Evolutionary conservation across 352 stramenopile genomes (phyloP), one percentile per base, ranked within the genome.

Genomic region (Pythium coloratum): DNA sequence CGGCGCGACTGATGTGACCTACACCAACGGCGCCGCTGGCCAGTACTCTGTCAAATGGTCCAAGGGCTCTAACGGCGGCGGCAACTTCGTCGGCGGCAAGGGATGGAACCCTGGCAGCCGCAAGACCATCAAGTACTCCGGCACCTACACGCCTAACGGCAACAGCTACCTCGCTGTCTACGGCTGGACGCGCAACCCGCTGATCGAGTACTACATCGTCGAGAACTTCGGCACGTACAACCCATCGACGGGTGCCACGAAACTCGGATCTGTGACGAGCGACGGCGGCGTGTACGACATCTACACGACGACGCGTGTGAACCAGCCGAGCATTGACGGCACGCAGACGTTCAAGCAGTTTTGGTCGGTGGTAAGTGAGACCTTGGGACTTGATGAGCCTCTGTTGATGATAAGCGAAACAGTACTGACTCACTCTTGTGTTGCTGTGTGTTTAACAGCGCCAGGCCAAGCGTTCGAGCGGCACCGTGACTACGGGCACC

Each of bases 141-240:
- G 55, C 55, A 14, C 18, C 2, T 62, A 28, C 55, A 34, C 30
- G 24, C 55, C 55, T 13, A 62, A 62, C 36, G 55, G 55, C 55
- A 62, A 62, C 55, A 38, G 36, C 40, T 62, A 62, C 55, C 24
- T 62, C 6, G 38, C 56, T 2, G 56, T 62, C 20, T 62, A 62
- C 28, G 56, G 56, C 38, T 62, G 56, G 56, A 62, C 56, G 24
- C 56, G 56, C 5, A 62, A 62, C 6, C 56, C 56, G 42, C 40
- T 62, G 24, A 62, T 62, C 56, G 56, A 62, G 56, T 62, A 62
- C 56, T 62, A 62, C 40, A 62, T 62, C 30, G 56, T 62, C 10
- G 56, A 62, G 30, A 62, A 54, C 56, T 62, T 62, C 7, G 56
- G 56, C 20, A 55, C 56, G 26, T 62, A 62, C 56, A 62, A 62